Base-by-base conservation (phyloP, 2,329 filamentous ascomycete species). In the Eurotiales sp. region DNA sequence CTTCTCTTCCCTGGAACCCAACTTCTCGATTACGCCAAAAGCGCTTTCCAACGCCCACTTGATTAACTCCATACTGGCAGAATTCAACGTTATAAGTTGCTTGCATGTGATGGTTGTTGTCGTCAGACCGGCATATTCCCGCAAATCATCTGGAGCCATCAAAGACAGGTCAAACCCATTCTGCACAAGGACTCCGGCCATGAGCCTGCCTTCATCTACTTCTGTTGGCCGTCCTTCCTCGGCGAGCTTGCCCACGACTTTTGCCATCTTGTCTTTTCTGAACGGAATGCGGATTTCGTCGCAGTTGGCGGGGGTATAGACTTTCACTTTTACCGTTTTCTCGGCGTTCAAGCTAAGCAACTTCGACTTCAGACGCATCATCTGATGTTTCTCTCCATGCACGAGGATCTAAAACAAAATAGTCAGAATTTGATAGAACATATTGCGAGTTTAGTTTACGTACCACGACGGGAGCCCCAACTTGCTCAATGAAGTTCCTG, bases 81-180 rank as follows among this genome's bases (percentile, higher is more conserved):
- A 90, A 59, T 84, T 90, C 8, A 99, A 81, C 0, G 84, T 92
- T 55, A 99, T 81, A 54, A 90, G 87, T 69, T 99, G 92, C 61
- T 90, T 90, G 76, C 93, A 99, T 14, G 86, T 83, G 52, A 99
- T 92, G 1, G 88, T 95, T 0, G 93, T 97, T 0, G 93, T 97
- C 2, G 90, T 96, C 25, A 99, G 76, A n/a, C 93, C 93, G 0
- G 93, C 93, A 66, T 96, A 99, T 70, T 99, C 93, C 55, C 90
- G 85, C 29, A 99, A 77, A 66, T 99, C 93, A 61, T 97, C 93
- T 0, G 93, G 91, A 0, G 91, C 91, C 92, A 99, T 97, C 29
- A 99, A 78, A 0, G 88, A 95, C 65, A 99, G 83, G 69, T 97
- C 96, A 71, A 99, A 97, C 67, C 96, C 93, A 67, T 95, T 97